Evolutionary conservation across 495 filamentous ascomycete species (phyloP), one percentile per base, ranked within the genome.

Genomic region (Aspergillus sclerotiicarbonarius): DNA sequence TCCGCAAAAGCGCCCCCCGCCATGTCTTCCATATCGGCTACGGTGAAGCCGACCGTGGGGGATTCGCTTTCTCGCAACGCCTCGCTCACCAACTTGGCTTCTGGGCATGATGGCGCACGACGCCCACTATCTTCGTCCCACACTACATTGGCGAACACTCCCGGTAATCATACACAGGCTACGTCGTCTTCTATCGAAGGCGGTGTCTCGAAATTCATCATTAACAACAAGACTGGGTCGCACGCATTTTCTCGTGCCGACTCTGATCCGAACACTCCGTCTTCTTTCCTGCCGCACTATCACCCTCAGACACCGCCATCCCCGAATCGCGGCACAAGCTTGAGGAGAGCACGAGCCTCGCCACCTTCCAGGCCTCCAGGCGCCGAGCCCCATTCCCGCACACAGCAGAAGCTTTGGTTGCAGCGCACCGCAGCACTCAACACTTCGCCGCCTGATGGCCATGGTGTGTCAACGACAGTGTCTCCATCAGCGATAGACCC

Each of bases 1-100:
- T 73, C 74, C 5, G 72, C 76, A 51, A 79, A 71, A 63, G 76
- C 76, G 8, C 76, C 75, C 7, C 76, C 76, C 25, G 74, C 76
- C 43, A 79, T 79, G 76, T 78, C 76, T 33, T 78, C 76, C 7
- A 75, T 79, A 13, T 79, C 75, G n/a, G 76, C 74, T 30, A 75
- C 74, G 53, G 76, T 68, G 6, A 75, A 72, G 21, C 71, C 75
- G 5, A 62, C 71, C 15, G 60, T 57, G 33, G 60, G 69, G 18
- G 69, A 72, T 54, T 55, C 69, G 0, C 48, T 72, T 21, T 71
- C 73, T 18, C 73, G 72, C 45, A 75, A 67, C 45, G 62, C 71
- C 9, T 76, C 74, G 10, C 62, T 76, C 41, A 66, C 71, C 8
- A 79, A 69, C 49, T 51, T 79, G 30, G 67, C 69, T 39, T 63